Evolutionary conservation across 305 asterid species (phyloP), one percentile per base, ranked within the genome.

Genomic region (Fraxinus xanthoxyloides): DNA sequence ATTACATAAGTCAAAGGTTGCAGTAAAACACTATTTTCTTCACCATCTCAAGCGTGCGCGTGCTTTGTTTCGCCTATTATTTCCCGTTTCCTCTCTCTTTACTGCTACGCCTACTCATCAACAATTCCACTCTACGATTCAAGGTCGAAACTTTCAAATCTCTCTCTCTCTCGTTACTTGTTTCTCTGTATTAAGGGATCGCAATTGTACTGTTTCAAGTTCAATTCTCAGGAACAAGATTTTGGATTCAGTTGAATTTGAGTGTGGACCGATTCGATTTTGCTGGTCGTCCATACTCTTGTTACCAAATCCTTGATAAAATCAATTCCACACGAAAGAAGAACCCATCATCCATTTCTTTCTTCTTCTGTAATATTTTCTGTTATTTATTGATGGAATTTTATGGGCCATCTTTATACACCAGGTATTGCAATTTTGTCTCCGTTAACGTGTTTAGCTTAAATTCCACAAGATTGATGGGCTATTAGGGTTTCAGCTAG

Each of bases 101-200:
- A 59, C 85, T 81, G 82, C 79, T 82, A 74, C 78, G 72, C 61
- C 89, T 82, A 54, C 86, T 84, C 76, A 85, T 83, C 93, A 80
- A 83, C 82, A 89, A 88, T 89, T 89, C 85, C 87, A 87, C 90
- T 86, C 87, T 69, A 82, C 79, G 76, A 77, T 82, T 85, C 83
- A 70, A 84, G 81, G 80, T 86, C 81, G 84, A 84, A 87, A 80
- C 89, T 87, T 85, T 21, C 83, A 75, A 73, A 79, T 83, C 80
- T 1, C 12, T 36, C 17, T 40, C 81, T 46, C 79, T 77, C 76
- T 38, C 73, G 30, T 79, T 19, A 51, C 10, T 13, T 48, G 32
- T 80, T 70, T 70, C 46, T 77, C 24, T 35, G 63, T 81, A 54
- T 77, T 51, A 79, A 13, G 48, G 77, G 78, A 79, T 83, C 28